phyloP scores from a whole-genome alignment of 2,329 filamentous ascomycete species.

The Thelonectria discophora region DNA sequence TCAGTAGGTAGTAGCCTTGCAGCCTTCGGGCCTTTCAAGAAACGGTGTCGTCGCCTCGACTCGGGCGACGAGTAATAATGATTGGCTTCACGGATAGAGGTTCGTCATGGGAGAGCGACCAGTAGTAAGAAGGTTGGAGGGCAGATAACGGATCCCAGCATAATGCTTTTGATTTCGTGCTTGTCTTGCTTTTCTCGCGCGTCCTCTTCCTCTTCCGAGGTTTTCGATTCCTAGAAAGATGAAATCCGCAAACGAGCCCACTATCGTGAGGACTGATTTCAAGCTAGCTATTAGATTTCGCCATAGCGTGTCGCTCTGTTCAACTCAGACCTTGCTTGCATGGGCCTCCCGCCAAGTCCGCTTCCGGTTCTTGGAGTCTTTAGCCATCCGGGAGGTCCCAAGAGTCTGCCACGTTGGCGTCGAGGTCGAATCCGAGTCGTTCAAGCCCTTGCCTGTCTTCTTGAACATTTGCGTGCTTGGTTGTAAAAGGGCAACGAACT shows the following conservation, averaged over 20 bases:
- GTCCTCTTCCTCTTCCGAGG: conserved; percentile 37
- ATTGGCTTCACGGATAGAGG: conserved; percentile 8
- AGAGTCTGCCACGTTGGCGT: conserved; percentile 39
- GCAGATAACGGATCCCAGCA: conserved; percentile 33
- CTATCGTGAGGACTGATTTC: conserved; percentile 46
- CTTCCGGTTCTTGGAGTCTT: conserved; percentile 39
- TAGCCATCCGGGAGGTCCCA: conserved; percentile 37
- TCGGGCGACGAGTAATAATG: conserved; percentile 2
- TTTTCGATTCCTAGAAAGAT: conserved; percentile 39
- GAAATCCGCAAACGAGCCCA: conserved; percentile 40
- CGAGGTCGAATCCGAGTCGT: conserved; percentile 41
- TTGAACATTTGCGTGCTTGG: conserved; percentile 31
- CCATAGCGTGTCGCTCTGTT: conserved; percentile 48
- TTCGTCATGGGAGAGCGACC: conserved; percentile 1
- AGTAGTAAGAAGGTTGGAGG: conserved; percentile 9
- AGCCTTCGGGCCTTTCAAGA: conserved; percentile 6
- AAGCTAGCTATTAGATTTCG: conserved; percentile 50
- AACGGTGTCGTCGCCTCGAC: conserved; percentile 1
- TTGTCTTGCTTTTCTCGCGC: conserved; percentile 44
- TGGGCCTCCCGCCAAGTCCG: conserved; percentile 36
- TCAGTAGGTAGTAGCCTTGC: neutral
- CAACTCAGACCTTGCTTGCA: conserved; percentile 43
- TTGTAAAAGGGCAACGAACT: conserved; percentile 41
- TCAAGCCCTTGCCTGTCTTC: conserved; percentile 41
- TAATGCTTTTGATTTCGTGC: conserved; percentile 46